Evolutionary conservation across 495 filamentous ascomycete species (phyloP).

Genomic region (Rusavskia elegans): DNA sequence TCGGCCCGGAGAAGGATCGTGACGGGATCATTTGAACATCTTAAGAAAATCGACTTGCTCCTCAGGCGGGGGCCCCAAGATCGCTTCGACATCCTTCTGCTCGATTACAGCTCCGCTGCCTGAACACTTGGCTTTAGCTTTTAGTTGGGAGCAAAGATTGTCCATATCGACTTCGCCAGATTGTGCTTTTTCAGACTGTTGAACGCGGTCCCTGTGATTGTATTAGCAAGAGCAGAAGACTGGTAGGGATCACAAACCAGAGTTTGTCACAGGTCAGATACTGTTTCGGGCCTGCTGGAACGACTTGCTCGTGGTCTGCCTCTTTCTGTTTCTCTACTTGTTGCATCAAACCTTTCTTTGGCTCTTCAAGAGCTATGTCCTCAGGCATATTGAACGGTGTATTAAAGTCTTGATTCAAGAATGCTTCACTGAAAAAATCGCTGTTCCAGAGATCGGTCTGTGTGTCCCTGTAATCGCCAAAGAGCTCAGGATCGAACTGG

Average conservation of each 20-base stretch:
- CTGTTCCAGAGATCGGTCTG: conserved; percentile 57
- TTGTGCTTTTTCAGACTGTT: conserved; percentile 71
- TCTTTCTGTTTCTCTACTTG: conserved; percentile 57
- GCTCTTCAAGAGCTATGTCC: conserved; percentile 15
- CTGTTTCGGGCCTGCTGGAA: conserved; percentile 43
- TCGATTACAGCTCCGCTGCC: conserved; percentile 85
- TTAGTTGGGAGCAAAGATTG: conserved; percentile 79
- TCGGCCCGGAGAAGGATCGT: background rate
- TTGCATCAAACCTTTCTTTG: conserved; percentile 55
- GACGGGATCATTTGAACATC: conserved; percentile 6
- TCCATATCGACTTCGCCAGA: conserved; percentile 87
- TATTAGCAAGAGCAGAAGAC: background rate
- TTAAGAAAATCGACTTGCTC: conserved; percentile 6
- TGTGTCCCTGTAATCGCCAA: conserved; percentile 84
- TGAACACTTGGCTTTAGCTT: conserved; percentile 90
- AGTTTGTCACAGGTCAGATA: conserved; percentile 80
- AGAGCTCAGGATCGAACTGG: conserved; percentile 81
- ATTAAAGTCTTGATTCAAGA: conserved; percentile 57
- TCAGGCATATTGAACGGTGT: conserved; percentile 56
- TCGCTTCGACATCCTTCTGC: conserved; percentile 71
- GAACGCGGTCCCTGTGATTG: conserved; percentile 66
- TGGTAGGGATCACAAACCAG: conserved; percentile 44
- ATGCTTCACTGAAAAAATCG: conserved; percentile 69
- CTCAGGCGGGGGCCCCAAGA: conserved; percentile 40
- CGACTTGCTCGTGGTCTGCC: conserved; percentile 45